A percentile compares a stretch with the other conserved stretches of the same genome.
These are phyloP conservation scores for Papiliotrema terrestris DNA, from an alignment of 1,284 basidiomycete species.

Conservation along the genomic window DNA sequence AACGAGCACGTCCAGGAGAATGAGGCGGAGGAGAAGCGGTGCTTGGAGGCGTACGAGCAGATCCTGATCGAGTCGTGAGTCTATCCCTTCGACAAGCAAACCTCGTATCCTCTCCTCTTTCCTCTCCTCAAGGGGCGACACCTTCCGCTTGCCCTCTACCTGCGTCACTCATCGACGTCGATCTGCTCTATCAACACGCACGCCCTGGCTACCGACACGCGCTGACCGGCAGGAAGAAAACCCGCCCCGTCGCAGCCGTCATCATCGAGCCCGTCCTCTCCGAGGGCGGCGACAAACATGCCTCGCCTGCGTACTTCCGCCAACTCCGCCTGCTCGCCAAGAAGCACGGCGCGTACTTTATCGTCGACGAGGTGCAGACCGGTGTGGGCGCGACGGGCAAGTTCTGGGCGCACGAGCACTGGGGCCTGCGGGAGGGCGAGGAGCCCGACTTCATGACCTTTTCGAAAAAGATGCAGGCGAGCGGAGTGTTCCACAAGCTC, in stretches of 20 bases:
- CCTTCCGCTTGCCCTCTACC: too few relatives aligned
- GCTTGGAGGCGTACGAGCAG: slow-evolving; percentile 40
- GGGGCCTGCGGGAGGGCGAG: slow-evolving; percentile 49
- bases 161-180: too few relatives aligned
- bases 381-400: slow-evolving; percentile 56
- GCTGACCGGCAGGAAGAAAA: slow-evolving; percentile 39
- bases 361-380: slow-evolving; percentile 56
- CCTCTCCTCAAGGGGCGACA: too few relatives aligned
- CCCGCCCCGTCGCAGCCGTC: slow-evolving; percentile 54
- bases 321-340: slow-evolving; percentile 52
- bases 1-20: slow-evolving; percentile 54
- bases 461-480: slow-evolving; percentile 54
- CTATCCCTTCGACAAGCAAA: too few relatives aligned
- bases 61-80: slow-evolving; percentile 36
- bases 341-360: slow-evolving; percentile 54
- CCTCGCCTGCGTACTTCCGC: slow-evolving; percentile 54
- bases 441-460: slow-evolving; percentile 57
- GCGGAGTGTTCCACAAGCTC: slow-evolving; percentile 53
- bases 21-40: slow-evolving; percentile 42
- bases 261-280: slow-evolving; percentile 58
- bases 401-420: slow-evolving; percentile 59
- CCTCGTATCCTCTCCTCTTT: too few relatives aligned
- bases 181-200: background rate
- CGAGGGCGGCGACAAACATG: slow-evolving; percentile 59
- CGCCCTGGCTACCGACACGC: background rate